A percentile compares a stretch with the other conserved stretches of the same genome.
Conservation (phyloP, 768 basidiomycete species). For the Mrakia gelida region DNA sequence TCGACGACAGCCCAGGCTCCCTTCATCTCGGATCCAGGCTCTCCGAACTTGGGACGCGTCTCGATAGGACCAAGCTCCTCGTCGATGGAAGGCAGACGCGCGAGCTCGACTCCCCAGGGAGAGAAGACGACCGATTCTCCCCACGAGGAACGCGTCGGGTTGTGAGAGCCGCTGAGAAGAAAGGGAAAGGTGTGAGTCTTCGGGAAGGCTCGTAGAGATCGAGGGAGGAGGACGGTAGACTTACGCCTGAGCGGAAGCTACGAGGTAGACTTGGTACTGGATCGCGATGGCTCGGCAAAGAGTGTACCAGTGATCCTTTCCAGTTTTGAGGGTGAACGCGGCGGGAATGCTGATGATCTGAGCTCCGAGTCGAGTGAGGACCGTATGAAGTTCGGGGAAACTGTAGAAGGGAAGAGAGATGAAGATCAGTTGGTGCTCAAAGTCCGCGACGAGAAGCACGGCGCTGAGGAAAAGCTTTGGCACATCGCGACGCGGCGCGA, state of each 20-base stretch:
- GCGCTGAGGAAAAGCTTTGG: no score
- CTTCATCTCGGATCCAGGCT: conserved; percentile 32
- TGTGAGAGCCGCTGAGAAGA: conserved; percentile 36
- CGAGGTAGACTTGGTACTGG: conserved; percentile 40
- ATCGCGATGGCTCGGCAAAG: conserved; percentile 38
- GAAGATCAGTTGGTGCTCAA: background rate
- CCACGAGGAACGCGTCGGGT: conserved; percentile 38
- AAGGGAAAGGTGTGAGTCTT: background rate
- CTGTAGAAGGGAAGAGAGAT: background rate
- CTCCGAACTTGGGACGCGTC: conserved; percentile 14
- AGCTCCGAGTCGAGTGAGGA: conserved; percentile 37
- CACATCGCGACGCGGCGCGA: no score
- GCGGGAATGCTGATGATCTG: conserved; percentile 39
- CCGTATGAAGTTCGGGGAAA: conserved; percentile 41
- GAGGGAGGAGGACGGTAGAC: background rate
- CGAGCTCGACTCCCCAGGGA: conserved; percentile 41
- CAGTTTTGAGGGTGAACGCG: conserved; percentile 43
- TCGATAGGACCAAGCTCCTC: conserved; percentile 24
- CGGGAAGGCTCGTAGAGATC: background rate
- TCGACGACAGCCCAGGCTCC: conserved; percentile 37
- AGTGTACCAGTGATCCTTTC: conserved; percentile 42
- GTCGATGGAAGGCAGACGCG: conserved; percentile 38
- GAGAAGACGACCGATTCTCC: conserved; percentile 41
- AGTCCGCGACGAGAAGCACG: no score
- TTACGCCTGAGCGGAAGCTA: conserved; percentile 40